Percentiles rank a stretch among this genome's conserved stretches.
Conservation (phyloP, 495 filamentous ascomycete species). For the Margaritispora aquatica region DNA sequence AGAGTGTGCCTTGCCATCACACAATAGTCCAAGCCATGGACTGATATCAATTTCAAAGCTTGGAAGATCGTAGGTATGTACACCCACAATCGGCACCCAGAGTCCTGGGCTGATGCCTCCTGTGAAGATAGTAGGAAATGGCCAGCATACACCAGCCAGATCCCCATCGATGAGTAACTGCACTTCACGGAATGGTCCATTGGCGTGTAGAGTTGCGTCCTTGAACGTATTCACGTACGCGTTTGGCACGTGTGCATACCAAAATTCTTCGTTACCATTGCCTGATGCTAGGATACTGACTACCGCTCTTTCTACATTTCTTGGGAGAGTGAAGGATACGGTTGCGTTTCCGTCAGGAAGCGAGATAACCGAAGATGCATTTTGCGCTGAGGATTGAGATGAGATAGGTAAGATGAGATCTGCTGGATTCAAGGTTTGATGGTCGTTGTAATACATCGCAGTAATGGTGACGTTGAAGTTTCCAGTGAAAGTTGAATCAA, state of each 20-base stretch:
- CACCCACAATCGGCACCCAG: slow-evolving; percentile 65
- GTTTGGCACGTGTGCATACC: slow-evolving; percentile 60
- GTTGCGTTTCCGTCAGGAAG: slow-evolving; percentile 48
- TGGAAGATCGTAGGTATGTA: slow-evolving; percentile 61
- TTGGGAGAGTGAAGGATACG: slow-evolving; percentile 39
- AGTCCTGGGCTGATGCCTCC: slow-evolving; percentile 60
- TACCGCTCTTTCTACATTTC: slow-evolving; percentile 49
- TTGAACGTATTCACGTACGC: slow-evolving; percentile 47
- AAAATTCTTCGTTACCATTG: slow-evolving; percentile 62
- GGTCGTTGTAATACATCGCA: slow-evolving; percentile 51
- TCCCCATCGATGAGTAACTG: slow-evolving; percentile 61
- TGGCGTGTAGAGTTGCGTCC: slow-evolving; percentile 43
- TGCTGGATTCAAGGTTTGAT: slow-evolving; percentile 29
- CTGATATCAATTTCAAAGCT: slow-evolving; percentile 64
- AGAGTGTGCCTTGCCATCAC: slow-evolving; percentile 9
- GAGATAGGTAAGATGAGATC: slow-evolving; percentile 58
- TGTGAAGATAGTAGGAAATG: slow-evolving; percentile 64
- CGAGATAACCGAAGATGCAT: slow-evolving; percentile 49
- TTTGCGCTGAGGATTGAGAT: slow-evolving; percentile 34
- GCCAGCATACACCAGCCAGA: slow-evolving; percentile 59
- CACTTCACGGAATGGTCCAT: slow-evolving; percentile 60
- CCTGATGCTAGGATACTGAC: slow-evolving; percentile 61
- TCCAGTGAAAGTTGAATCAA: slow-evolving; percentile 49
- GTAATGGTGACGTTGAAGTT: slow-evolving; percentile 55
- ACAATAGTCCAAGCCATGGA: slow-evolving; percentile 31